A percentile compares a stretch with the other conserved stretches of the same genome.
These are phyloP conservation scores for Cyberlindnera lachancei DNA, from an alignment of 805 yeast species.

Conservation along the genomic window DNA sequence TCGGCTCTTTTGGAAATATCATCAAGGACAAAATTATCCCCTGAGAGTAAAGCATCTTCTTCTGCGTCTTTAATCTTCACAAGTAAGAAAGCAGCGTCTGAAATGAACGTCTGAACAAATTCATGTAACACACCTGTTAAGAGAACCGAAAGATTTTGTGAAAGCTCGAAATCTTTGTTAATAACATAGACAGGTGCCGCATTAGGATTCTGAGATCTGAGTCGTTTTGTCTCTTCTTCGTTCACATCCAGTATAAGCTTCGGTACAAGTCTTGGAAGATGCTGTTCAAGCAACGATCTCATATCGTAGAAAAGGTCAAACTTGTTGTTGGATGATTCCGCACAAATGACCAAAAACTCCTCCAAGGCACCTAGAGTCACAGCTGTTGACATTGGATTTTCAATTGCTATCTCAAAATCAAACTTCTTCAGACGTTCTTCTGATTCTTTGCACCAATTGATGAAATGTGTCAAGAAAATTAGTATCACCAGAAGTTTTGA, in stretches of 20 bases:
- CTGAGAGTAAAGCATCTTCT: constrained; percentile 61
- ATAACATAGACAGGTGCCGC: constrained; percentile 16
- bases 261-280: constrained; percentile 51
- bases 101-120: constrained; percentile 49
- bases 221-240: constrained; percentile 30
- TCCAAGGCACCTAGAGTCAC: constrained; percentile 67
- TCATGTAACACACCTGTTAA: constrained; percentile 38
- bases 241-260: constrained; percentile 45
- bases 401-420: constrained; percentile 49
- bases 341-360: constrained; percentile 51
- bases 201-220: constrained; percentile 21
- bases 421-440: constrained; percentile 34
- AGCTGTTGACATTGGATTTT: constrained; percentile 49
- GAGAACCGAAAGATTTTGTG: constrained; percentile 19
- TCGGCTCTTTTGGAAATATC: constrained; percentile 70
- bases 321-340: constrained; percentile 45
- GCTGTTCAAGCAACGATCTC: constrained; percentile 57
- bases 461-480: constrained; percentile 49
- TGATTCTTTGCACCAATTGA: constrained; percentile 58
- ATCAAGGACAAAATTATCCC: constrained; percentile 49
- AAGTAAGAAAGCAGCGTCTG: constrained; percentile 57
- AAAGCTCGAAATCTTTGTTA: constrained; percentile 15
- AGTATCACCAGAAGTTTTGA: constrained; percentile 40
- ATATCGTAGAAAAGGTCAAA: constrained; percentile 53
- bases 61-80: constrained; percentile 66